A percentile compares a stretch with the other conserved stretches of the same genome.
Conservation (phyloP, 306 rosid genomes). For the Lathyrus tuberosus region DNA sequence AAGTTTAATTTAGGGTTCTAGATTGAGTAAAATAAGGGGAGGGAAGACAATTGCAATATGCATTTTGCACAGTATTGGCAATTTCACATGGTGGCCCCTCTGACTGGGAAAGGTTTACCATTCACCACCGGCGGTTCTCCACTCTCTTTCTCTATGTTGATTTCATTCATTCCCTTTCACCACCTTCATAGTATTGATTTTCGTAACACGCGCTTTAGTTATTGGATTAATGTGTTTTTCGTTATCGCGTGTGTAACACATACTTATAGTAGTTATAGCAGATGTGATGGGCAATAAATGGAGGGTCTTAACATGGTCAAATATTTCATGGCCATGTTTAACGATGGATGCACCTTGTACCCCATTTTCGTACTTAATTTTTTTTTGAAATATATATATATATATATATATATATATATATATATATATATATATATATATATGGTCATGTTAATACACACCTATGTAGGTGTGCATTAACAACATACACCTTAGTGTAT, state of each 20-base stretch:
- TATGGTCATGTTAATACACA: too few species aligned
- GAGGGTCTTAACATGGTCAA: slow-evolving; percentile 37
- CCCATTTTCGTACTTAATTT: slow-evolving; percentile 12
- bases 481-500: too few species aligned
- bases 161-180: background rate
- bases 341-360: slow-evolving; percentile 18
- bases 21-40: slow-evolving; percentile 7
- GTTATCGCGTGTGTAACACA: background rate
- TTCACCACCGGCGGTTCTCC: slow-evolving; percentile 40
- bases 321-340: slow-evolving; percentile 34
- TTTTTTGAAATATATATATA: too few species aligned
- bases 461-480: too few species aligned
- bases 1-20: too few species aligned
- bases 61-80: slow-evolving; percentile 41
- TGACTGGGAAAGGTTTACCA: slow-evolving; percentile 51
- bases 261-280: background rate
- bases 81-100: slow-evolving; percentile 69
- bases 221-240: background rate
- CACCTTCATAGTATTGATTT: background rate
- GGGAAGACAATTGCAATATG: background rate
- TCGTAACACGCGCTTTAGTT: background rate
- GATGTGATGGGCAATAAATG: slow-evolving; percentile 31
- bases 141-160: slow-evolving; percentile 18
- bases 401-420: too few species aligned
- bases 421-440: too few species aligned